Conservation (phyloP, 2,329 filamentous ascomycete genomes). For the Penicillium sp. region DNA sequence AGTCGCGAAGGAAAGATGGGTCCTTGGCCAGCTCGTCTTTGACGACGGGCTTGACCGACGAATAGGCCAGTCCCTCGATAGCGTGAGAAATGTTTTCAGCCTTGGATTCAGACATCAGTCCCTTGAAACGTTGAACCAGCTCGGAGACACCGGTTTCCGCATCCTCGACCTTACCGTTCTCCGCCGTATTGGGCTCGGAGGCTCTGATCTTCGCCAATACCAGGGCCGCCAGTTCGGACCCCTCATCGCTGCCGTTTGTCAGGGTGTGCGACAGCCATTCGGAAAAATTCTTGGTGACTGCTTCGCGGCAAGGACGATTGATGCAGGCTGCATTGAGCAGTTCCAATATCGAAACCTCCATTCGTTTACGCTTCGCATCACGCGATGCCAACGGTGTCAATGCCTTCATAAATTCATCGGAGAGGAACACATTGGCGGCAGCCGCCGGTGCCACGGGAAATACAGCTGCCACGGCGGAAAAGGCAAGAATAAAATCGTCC, state of each 20-base stretch:
- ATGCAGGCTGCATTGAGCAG: constrained; percentile 90
- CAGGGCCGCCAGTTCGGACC: constrained; percentile 58
- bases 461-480: constrained; percentile 81
- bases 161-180: constrained; percentile 32
- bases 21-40: constrained; percentile 76
- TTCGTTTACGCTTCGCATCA: constrained; percentile 76
- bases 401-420: constrained; percentile 75
- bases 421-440: constrained; percentile 74
- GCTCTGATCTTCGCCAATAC: constrained; percentile 62
- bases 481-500: constrained; percentile 84
- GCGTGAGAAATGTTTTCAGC: constrained; percentile 62
- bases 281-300: constrained; percentile 75
- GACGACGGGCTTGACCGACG: constrained; percentile 76
- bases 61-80: constrained; percentile 87
- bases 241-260: constrained; percentile 60
- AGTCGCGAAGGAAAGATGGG: constrained; percentile 59
- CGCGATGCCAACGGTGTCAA: constrained; percentile 71
- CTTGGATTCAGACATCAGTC: constrained; percentile 39
- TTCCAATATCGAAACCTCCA: constrained; percentile 81
- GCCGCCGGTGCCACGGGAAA: constrained; percentile 80
- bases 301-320: constrained; percentile 72
- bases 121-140: constrained; percentile 52
- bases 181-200: constrained; percentile 30
- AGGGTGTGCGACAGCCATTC: constrained; percentile 85
- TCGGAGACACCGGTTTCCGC: constrained; percentile 48